Conservation (phyloP, 805 yeast genomes). For the Candida berthetii region DNA sequence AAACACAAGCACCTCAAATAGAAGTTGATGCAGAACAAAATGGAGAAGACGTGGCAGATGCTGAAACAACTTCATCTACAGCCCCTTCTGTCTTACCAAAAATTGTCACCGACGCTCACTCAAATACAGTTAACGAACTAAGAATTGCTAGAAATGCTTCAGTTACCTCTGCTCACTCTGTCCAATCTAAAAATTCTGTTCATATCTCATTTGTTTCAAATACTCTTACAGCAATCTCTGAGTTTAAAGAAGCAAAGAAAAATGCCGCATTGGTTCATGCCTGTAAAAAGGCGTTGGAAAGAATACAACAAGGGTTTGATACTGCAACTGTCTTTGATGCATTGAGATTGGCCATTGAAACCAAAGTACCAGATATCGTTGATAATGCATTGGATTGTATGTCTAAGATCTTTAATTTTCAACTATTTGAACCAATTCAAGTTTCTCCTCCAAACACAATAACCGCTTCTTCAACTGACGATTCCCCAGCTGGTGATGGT, state of each 20-base stretch:
- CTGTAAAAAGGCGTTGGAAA: conserved; percentile 24
- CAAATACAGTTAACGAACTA: conserved; percentile 8
- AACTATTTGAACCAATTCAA: conserved; percentile 56
- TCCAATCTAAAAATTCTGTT: conserved; percentile 19
- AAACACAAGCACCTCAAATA: background rate
- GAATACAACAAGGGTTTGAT: conserved; percentile 28
- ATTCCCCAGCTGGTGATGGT: conserved; percentile 13
- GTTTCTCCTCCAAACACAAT: conserved; percentile 39
- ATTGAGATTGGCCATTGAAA: conserved; percentile 67
- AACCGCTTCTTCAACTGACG: conserved; percentile 14
- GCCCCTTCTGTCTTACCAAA: conserved; percentile 14
- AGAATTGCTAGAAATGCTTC: conserved; percentile 5
- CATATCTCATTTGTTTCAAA: conserved; percentile 40
- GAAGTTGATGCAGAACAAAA: conserved; percentile 3
- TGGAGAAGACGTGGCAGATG: conserved; percentile 9
- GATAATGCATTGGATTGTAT: conserved; percentile 77
- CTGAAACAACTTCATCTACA: conserved; percentile 2
- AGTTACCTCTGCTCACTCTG: conserved; percentile 4
- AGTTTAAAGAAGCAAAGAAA: conserved; percentile 55
- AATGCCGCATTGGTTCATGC: conserved; percentile 27
- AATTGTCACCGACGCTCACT: conserved; percentile 9
- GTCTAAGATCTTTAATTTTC: conserved; percentile 84
- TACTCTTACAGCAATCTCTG: conserved; percentile 51
- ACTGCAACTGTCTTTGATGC: conserved; percentile 69
- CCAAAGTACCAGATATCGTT: conserved; percentile 57